Percentiles rank a stretch among this genome's conserved stretches.
These are phyloP conservation scores for Skeletonema grethae DNA, from an alignment of 108 stramenopile species.

Conservation along the genomic window DNA sequence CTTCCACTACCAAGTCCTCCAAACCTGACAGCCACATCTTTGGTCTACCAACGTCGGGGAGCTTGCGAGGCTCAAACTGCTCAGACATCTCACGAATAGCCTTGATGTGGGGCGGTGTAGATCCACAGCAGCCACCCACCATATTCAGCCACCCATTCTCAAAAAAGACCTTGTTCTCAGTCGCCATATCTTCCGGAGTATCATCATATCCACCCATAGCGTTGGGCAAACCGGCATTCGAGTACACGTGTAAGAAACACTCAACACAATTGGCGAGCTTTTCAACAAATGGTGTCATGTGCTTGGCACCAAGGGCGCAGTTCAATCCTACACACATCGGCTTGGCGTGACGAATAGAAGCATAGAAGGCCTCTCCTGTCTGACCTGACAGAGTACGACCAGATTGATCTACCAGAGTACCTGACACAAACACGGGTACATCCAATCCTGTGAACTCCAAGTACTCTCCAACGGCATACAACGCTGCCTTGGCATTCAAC, in stretches of 20 bases:
- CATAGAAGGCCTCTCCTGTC: constrained; percentile 98
- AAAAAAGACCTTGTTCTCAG: constrained; percentile 91
- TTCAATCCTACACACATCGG: constrained; percentile 99
- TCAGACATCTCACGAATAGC: constrained; percentile 74
- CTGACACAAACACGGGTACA: constrained; percentile 97
- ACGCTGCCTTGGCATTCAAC: constrained; percentile 97
- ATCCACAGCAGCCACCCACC: constrained; percentile 99
- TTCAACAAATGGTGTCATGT: constrained; percentile 97
- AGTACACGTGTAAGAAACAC: constrained; percentile 97
- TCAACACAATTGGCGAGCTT: constrained; percentile 89
- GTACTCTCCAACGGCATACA: constrained; percentile 93
- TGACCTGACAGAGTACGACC: constrained; percentile 98
- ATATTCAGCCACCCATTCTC: constrained; percentile 96
- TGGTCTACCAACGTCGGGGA: constrained; percentile 81
- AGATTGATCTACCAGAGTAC: constrained; percentile 97
- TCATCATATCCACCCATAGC: constrained; percentile 99
- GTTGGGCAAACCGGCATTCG: constrained; percentile 98
- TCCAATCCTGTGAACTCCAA: constrained; percentile 90
- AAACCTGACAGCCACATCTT: constrained; percentile 98
- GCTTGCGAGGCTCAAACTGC: constrained; percentile 74
- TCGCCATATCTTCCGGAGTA: constrained; percentile 94
- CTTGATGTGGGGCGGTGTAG: constrained; percentile 96
- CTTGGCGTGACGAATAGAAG: constrained; percentile 95
- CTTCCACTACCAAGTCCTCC: constrained; percentile 92
- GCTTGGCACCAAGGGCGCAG: constrained; percentile 96